Percentiles rank a stretch among this genome's conserved stretches.
phyloP scores from a whole-genome alignment of 495 filamentous ascomycete genomes.

The Neurospora terricola region DNA sequence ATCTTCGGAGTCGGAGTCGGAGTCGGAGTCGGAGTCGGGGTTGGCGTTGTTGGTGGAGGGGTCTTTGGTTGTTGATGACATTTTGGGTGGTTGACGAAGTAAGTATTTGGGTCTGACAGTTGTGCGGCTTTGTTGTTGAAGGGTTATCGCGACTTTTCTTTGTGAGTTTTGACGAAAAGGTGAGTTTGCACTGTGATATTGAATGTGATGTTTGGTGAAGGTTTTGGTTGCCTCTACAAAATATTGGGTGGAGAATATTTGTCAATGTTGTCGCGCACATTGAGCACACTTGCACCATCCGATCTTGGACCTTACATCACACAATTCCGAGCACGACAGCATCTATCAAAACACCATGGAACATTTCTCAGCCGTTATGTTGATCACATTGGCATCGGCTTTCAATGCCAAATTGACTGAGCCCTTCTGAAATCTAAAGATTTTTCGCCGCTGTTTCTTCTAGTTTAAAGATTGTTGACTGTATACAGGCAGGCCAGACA shows the following conservation, averaged over 20 bases:
- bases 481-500: background rate
- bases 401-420: background rate
- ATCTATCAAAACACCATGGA: background rate
- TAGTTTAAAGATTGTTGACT: background rate
- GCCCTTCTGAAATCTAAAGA: background rate
- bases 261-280: background rate
- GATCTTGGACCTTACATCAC: background rate
- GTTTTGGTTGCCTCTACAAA: background rate
- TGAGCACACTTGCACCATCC: background rate
- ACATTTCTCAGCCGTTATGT: background rate
- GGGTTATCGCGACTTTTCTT: background rate
- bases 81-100: background rate
- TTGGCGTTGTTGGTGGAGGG: background rate
- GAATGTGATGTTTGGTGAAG: background rate
- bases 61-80: background rate
- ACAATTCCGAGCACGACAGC: background rate
- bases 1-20: slow-evolving; percentile 25
- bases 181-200: background rate
- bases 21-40: background rate
- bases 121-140: background rate
- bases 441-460: background rate
- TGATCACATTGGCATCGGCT: background rate
- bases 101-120: background rate
- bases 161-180: background rate
- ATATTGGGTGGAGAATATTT: background rate